These are phyloP conservation scores for Raphanus hybrid DNA, from an alignment of 441 rosid species.

Conservation along the genomic window DNA sequence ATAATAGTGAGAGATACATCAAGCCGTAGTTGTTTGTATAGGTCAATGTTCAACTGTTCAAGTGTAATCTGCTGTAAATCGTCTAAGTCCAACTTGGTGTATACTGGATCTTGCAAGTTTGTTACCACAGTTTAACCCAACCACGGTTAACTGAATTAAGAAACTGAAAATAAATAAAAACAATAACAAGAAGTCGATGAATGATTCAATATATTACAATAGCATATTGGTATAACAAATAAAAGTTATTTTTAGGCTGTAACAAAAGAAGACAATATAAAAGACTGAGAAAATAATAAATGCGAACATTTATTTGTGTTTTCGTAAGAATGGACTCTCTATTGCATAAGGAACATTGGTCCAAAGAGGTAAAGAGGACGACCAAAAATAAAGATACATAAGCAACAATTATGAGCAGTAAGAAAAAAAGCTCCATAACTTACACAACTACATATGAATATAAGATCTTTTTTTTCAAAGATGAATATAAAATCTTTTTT, in stretches of 20 bases:
- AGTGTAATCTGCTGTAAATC: slow-evolving; percentile 27
- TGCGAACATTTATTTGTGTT: slow-evolving; percentile 24
- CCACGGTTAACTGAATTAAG: background rate
- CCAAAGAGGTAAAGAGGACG: slow-evolving; percentile 25
- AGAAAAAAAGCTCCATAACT: no score
- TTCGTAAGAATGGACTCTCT: slow-evolving; percentile 8
- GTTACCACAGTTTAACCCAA: slow-evolving; percentile 20
- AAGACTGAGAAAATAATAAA: slow-evolving; percentile 18
- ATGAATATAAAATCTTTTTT: background rate
- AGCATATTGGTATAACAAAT: background rate
- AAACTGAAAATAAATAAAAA: background rate
- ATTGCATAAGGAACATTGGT: slow-evolving; percentile 22
- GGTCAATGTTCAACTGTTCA: slow-evolving; percentile 20
- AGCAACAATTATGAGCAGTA: no score
- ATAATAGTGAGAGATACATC: slow-evolving; percentile 4
- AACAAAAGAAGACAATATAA: slow-evolving; percentile 25
- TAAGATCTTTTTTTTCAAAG: background rate
- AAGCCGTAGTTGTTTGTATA: slow-evolving; percentile 22
- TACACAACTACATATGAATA: slow-evolving; percentile 6
- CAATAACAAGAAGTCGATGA: slow-evolving; percentile 8
- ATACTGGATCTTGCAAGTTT: slow-evolving; percentile 12
- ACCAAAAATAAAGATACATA: slow-evolving; percentile 19
- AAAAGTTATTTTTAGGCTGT: slow-evolving; percentile 4
- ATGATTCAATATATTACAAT: background rate
- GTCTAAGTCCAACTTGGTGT: slow-evolving; percentile 22